Evolutionary conservation across 768 basidiomycete species (phyloP).

Genomic region (Lentinula sp.): DNA sequence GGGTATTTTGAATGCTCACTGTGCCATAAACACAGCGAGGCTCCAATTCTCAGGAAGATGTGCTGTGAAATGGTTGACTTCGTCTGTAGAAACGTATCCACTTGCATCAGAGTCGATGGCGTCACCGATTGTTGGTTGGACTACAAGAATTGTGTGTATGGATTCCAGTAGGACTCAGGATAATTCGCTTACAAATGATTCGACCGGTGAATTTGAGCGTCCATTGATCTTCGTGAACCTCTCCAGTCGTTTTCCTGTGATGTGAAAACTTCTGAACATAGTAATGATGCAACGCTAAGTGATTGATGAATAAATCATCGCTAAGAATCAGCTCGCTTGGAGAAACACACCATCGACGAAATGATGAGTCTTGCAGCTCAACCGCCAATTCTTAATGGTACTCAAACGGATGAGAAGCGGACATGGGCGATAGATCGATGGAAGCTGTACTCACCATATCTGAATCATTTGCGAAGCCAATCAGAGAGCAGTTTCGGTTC

Average conservation of each 20-base stretch:
- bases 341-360: constrained; percentile 17
- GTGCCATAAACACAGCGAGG: constrained; percentile 16
- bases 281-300: constrained; percentile 12
- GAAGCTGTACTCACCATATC: constrained; percentile 15
- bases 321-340: neutral
- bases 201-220: constrained; percentile 17
- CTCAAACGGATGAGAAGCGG: neutral
- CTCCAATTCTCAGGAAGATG: constrained; percentile 16
- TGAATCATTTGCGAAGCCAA: neutral
- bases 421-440: neutral
- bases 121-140: constrained; percentile 17
- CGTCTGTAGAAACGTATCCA: constrained; percentile 17
- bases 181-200: constrained; percentile 15
- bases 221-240: constrained; percentile 14
- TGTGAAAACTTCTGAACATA: constrained; percentile 10
- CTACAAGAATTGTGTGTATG: constrained; percentile 1
- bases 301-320: neutral
- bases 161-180: neutral
- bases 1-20: constrained; percentile 9
- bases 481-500: neutral
- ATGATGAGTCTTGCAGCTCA: constrained; percentile 16
- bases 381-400: constrained; percentile 13
- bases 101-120: constrained; percentile 20
- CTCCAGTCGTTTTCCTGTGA: constrained; percentile 5
- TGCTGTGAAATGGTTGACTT: constrained; percentile 18